Conservation (phyloP, 176 grass and related monocot genomes). For the Carex parvula region DNA sequence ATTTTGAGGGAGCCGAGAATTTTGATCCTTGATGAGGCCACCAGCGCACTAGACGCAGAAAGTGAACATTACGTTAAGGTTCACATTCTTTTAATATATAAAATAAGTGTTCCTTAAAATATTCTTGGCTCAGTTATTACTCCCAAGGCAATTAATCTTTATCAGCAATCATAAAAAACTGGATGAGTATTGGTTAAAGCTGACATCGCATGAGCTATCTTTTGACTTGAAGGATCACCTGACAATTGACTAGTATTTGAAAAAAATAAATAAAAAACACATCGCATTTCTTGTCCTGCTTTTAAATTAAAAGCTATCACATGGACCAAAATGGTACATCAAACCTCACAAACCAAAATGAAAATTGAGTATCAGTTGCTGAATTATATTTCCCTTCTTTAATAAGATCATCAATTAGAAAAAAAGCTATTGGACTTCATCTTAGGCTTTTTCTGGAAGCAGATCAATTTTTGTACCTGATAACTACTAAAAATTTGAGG, state of each 20-base stretch:
- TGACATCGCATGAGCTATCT: not conserved
- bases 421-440: not conserved
- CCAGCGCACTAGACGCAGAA: slow-evolving; percentile 89
- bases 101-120: not conserved
- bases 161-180: not conserved
- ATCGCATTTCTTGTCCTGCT: not conserved
- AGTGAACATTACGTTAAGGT: slow-evolving; percentile 97
- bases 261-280: too few species aligned
- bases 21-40: slow-evolving; percentile 96
- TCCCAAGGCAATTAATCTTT: not conserved
- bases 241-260: not conserved
- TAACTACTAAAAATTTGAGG: not conserved
- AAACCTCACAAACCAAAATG: not conserved
- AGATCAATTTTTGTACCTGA: not conserved
- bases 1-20: slow-evolving; percentile 79
- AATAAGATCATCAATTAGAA: not conserved
- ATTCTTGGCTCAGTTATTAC: not conserved
- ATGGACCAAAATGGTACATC: not conserved
- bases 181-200: not conserved
- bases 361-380: not conserved
- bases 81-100: slow-evolving; percentile 4
- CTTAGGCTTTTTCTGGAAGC: not conserved
- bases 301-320: not conserved
- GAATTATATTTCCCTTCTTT: not conserved
- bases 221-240: not conserved